Percentiles rank a stretch among this genome's conserved stretches.
Conservation (phyloP, 805 yeast genomes). For the Candida oleophila region DNA sequence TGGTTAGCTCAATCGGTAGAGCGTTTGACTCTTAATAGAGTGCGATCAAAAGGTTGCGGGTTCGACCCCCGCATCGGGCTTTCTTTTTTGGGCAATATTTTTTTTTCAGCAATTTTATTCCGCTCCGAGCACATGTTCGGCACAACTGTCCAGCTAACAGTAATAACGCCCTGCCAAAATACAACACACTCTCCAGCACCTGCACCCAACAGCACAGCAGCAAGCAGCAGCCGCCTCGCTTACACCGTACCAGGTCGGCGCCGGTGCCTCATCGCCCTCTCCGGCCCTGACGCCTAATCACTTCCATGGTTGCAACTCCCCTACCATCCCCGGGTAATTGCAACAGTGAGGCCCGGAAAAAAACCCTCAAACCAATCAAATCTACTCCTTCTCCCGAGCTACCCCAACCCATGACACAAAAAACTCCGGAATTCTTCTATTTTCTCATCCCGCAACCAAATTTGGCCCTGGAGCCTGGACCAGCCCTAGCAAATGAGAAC, state of each 20-base stretch:
- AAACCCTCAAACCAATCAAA: conserved; percentile 1
- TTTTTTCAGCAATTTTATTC: not conserved
- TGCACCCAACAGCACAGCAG: not conserved
- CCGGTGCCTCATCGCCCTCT: too few relatives aligned
- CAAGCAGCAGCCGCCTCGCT: too few relatives aligned
- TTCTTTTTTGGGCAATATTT: conserved; percentile 10
- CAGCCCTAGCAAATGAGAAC: conserved; percentile 2
- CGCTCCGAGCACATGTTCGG: too few relatives aligned
- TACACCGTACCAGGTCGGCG: not conserved
- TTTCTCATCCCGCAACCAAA: not conserved
- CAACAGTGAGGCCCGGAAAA: not conserved
- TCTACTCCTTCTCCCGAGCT: not conserved
- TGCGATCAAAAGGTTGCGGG: conserved; percentile 13
- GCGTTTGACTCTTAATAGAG: conserved; percentile 16
- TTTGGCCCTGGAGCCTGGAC: not conserved
- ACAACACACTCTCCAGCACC: not conserved
- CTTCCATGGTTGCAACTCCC: not conserved
- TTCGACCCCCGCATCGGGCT: conserved; percentile 16
- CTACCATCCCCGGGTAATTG: not conserved
- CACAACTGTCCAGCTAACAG: too few relatives aligned
- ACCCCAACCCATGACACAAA: conserved; percentile 1
- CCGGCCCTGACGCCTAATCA: too few relatives aligned
- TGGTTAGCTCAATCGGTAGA: conserved; percentile 19
- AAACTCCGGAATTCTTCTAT: not conserved
- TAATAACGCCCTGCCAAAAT: not conserved